phyloP scores from a whole-genome alignment of 1,284 basidiomycete genomes.

The Sporisorium iseilematis-ciliati region DNA sequence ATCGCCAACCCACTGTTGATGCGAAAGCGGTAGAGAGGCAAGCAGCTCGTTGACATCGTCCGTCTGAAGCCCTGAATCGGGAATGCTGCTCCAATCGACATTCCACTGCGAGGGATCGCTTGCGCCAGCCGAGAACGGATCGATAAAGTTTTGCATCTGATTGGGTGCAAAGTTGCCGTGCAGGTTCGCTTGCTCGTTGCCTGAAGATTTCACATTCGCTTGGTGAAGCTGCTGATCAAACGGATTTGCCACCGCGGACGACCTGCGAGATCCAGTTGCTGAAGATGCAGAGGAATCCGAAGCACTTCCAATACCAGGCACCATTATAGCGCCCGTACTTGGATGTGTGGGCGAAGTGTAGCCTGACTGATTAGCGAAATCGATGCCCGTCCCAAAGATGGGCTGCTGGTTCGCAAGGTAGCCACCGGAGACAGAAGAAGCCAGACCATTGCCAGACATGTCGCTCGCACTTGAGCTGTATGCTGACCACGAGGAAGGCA shows the following conservation, averaged over 20 bases:
- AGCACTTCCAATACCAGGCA: constrained; percentile 21
- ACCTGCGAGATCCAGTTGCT: constrained; percentile 31
- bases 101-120: constrained; percentile 29
- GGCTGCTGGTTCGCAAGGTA: constrained; percentile 10
- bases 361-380: constrained; percentile 17
- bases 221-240: constrained; percentile 29
- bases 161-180: constrained; percentile 16
- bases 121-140: constrained; percentile 27
- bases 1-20: constrained; percentile 56
- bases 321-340: constrained; percentile 14
- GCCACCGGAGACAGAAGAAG: constrained; percentile 11
- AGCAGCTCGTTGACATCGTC: constrained; percentile 34
- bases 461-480: constrained; percentile 45
- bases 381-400: constrained; percentile 22
- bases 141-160: constrained; percentile 29
- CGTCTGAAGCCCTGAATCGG: constrained; percentile 27
- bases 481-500: constrained; percentile 31
- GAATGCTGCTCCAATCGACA: constrained; percentile 43
- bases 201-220: constrained; percentile 1
- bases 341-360: constrained; percentile 20
- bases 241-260: constrained; percentile 13
- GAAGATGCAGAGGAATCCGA: constrained; percentile 38
- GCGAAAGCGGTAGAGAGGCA: constrained; percentile 47
- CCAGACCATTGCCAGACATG: constrained; percentile 20
- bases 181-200: constrained; percentile 14